Evolutionary conservation across 2,329 filamentous ascomycete genomes (phyloP), one percentile per base, ranked within the genome.

Genomic region (Leptoxyphium fumago): DNA sequence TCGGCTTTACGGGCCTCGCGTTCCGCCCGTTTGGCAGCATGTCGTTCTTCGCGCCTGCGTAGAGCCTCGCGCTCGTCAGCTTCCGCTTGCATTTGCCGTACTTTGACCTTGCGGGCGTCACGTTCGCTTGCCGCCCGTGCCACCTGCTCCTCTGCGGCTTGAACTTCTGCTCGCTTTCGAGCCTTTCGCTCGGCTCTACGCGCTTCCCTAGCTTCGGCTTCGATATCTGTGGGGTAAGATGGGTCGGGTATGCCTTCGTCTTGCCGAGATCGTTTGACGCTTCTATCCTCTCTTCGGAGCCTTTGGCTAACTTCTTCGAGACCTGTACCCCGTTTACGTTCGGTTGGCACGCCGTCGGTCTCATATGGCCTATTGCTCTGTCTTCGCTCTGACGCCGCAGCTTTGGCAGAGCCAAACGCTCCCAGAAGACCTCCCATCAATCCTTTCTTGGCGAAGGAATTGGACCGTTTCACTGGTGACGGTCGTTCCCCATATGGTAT

Each of bases 391-490:
- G 32, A 34, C 43, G 15, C 29, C 43, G 40, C 21, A 26, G 21
- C 4, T 50, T 58, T 57, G 62, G 61, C 4, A 43, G 55, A 46
- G 55, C 59, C 45, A 47, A 63, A 55, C 8, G 43, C 68, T 49
- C 68, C 69, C 42, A 72, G 64, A 48, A 56, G 68, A n/a, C 74
- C 73, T n/a, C 74, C 72, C 64, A 77, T 74, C 13, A 79, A 61
- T 17, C 74, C 72, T 64, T 44, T 71, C 71, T 43, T 76, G 2
- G 77, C 69, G 43, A 66, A 73, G 3, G 80, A 80, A 50, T 72
- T 75, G 32, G 77, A 74, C 40, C 80, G 74, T 55, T 74, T 77
- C 40, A 78, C 54, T 30, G 72, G 62, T 34, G 54, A 46, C 43
- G 72, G 66, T 50, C 73, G 70, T 51, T 74, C 69, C 41, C 72